A percentile compares a stretch with the other conserved stretches of the same genome.
phyloP scores from a whole-genome alignment of 2,329 filamentous ascomycete species.

The Apiospora koreana region DNA sequence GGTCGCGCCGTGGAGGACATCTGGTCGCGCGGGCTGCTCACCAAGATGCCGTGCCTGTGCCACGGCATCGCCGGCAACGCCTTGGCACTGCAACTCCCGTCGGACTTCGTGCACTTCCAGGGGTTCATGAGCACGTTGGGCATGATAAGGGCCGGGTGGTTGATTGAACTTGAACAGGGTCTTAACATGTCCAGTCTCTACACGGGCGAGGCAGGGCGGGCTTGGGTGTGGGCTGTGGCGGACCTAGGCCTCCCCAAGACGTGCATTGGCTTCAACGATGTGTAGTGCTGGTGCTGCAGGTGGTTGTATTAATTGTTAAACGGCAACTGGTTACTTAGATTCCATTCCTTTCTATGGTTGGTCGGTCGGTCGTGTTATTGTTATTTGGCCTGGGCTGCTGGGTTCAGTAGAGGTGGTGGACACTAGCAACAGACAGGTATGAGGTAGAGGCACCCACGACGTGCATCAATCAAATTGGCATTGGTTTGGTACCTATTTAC shows the following conservation, averaged over 20 bases:
- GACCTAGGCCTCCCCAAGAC: constrained; percentile 17
- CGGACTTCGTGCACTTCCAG: constrained; percentile 25
- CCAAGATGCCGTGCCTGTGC: constrained; percentile 66
- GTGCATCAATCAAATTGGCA: no score
- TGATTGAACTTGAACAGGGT: constrained; percentile 11
- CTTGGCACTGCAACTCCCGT: constrained; percentile 34
- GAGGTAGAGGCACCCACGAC: no score
- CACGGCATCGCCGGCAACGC: constrained; percentile 68
- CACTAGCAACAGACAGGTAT: no score
- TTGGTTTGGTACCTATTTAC: no score
- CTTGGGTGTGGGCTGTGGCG: constrained; percentile 30
- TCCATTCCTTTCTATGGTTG: no score
- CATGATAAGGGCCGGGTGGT: constrained; percentile 16
- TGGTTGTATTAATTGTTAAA: not conserved
- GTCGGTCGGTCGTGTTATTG: no score
- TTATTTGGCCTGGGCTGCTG: no score
- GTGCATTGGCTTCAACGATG: constrained; percentile 30
- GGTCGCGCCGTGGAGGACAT: constrained; percentile 52
- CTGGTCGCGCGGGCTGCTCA: constrained; percentile 59
- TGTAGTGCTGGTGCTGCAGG: constrained; percentile 19
- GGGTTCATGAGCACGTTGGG: constrained; percentile 23
- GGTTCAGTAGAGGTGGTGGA: no score
- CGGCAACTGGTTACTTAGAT: not conserved
- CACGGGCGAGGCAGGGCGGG: constrained; percentile 29
- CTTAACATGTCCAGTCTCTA: constrained; percentile 23